phyloP scores from a whole-genome alignment of 306 rosid genomes.

The Gynostemma pentaphyllum region DNA sequence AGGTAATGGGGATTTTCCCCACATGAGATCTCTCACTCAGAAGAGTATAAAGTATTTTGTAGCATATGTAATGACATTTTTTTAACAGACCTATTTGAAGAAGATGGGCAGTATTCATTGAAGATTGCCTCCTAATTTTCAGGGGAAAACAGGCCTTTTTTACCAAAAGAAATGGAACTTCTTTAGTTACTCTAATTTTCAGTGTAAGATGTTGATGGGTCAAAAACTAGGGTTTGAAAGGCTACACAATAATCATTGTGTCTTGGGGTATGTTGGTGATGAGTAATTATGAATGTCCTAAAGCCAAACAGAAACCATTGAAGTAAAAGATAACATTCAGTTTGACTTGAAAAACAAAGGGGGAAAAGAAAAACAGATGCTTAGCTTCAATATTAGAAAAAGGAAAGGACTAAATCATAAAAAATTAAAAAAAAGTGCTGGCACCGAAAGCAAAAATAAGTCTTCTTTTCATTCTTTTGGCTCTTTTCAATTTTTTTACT shows the following conservation, averaged over 20 bases:
- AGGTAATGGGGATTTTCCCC: background rate
- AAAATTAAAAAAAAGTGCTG: background rate
- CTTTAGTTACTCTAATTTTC: constrained; percentile 23
- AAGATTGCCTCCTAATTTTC: background rate
- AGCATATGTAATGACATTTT: background rate
- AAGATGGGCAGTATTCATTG: background rate
- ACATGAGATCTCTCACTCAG: background rate
- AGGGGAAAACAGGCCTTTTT: constrained; percentile 15
- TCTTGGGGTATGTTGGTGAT: constrained; percentile 20
- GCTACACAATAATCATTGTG: constrained; percentile 28
- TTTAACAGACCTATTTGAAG: background rate
- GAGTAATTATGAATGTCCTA: background rate
- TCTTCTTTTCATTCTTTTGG: background rate
- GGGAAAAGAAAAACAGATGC: background rate
- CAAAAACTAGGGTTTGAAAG: constrained; percentile 27
- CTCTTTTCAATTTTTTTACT: background rate
- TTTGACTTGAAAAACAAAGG: background rate
- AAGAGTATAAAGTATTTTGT: background rate
- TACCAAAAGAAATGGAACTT: background rate
- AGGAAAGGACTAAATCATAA: constrained; percentile 3
- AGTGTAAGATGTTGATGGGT: constrained; percentile 31
- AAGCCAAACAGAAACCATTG: constrained; percentile 5
- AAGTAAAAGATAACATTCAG: constrained; percentile 12
- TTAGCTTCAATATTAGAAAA: background rate
- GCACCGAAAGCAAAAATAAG: constrained; percentile 14